Percentiles rank a stretch among this genome's conserved stretches.
Evolutionary conservation across 306 rosid genomes (phyloP).

Genomic region (Argentina anserina): DNA sequence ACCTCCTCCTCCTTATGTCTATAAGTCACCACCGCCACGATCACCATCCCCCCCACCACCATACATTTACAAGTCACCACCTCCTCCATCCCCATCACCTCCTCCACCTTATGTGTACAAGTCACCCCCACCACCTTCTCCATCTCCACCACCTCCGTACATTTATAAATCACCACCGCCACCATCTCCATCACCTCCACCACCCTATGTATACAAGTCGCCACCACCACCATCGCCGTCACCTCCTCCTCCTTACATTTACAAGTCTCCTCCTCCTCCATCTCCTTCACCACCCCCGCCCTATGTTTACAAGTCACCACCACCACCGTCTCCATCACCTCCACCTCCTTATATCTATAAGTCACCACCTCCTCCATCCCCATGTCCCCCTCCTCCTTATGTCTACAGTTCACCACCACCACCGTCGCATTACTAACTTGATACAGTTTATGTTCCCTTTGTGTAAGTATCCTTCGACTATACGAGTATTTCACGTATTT

Average conservation of each 20-base stretch:
- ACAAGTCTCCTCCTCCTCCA: neutral
- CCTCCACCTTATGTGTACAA: neutral
- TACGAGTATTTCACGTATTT: neutral
- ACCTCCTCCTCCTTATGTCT: neutral
- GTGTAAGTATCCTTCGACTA: constrained; percentile 10
- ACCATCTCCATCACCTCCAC: neutral
- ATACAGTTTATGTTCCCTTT: neutral
- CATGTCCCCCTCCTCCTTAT: neutral
- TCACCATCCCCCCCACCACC: neutral
- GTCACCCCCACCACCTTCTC: neutral
- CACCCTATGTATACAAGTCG: neutral
- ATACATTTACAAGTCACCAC: neutral
- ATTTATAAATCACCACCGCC: neutral
- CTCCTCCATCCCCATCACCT: neutral
- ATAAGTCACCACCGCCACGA: neutral
- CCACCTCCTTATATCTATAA: neutral
- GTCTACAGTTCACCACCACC: constrained; percentile 16
- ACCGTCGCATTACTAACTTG: neutral
- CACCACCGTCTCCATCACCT: neutral
- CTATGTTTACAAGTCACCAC: neutral
- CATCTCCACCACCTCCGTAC: neutral
- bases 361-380: constrained; percentile 4
- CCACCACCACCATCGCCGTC: neutral
- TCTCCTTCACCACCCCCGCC: accelerated
- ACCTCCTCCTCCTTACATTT: neutral